A percentile compares a stretch with the other conserved stretches of the same genome.
phyloP scores from a whole-genome alignment of 192 early-diverging fungal genomes.

The Pecoramyces ruminantium region DNA sequence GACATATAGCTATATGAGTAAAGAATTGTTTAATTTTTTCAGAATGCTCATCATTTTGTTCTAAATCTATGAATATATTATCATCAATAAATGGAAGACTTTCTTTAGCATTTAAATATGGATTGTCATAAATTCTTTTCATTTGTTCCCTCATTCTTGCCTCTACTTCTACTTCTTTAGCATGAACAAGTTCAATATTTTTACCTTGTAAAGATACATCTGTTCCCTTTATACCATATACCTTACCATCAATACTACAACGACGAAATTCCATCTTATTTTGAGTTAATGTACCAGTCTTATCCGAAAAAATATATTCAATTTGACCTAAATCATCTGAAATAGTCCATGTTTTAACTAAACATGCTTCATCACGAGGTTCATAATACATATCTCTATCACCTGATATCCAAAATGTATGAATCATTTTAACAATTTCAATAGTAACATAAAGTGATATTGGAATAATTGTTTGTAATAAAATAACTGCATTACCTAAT shows the following conservation, averaged over 20 bases:
- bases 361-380: conserved; percentile 53
- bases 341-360: conserved; percentile 72
- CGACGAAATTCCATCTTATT: conserved; percentile 94
- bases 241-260: conserved; percentile 69
- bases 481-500: conserved; percentile 20
- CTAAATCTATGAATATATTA: not conserved
- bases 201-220: not conserved
- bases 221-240: conserved; percentile 4
- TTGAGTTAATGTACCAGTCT: conserved; percentile 90
- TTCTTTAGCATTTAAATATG: not conserved
- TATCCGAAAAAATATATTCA: conserved; percentile 93
- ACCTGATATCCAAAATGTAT: conserved; percentile 74
- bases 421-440: conserved; percentile 76
- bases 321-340: conserved; percentile 85
- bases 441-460: conserved; percentile 88
- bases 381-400: conserved; percentile 86
- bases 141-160: not conserved
- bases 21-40: conserved; percentile 21
- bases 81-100: not conserved
- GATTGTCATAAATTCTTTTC: not conserved
- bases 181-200: not conserved
- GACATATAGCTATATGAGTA: conserved; percentile 1
- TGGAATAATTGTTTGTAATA: conserved; percentile 91
- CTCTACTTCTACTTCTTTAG: not conserved
- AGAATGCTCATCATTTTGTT: not conserved